Conservation (phyloP, 2,329 filamentous ascomycete species). For the Bipolaris cookei region DNA sequence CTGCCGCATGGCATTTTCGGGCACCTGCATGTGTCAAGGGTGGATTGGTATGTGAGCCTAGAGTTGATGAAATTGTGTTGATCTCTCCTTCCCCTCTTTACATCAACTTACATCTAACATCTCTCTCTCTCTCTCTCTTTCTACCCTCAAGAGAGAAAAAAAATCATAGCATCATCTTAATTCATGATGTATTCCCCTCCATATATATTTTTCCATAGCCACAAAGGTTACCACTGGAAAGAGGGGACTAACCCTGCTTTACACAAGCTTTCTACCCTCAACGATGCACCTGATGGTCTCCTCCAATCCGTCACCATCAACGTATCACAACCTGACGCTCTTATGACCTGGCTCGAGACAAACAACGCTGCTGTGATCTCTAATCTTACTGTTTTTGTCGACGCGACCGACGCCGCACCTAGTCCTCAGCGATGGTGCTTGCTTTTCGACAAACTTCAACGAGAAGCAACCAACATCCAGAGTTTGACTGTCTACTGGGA, state of each 20-base stretch:
- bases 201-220: constrained; percentile 19
- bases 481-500: constrained; percentile 22
- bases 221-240: constrained; percentile 18
- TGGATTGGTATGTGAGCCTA: background rate
- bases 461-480: constrained; percentile 18
- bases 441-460: constrained; percentile 20
- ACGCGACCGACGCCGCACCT: constrained; percentile 14
- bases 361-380: constrained; percentile 23
- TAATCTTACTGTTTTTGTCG: constrained; percentile 16
- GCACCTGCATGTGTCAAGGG: background rate
- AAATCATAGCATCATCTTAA: constrained; percentile 4
- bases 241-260: constrained; percentile 16
- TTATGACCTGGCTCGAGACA: constrained; percentile 19
- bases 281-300: constrained; percentile 13
- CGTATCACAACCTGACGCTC: constrained; percentile 17
- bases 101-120: constrained; percentile 1
- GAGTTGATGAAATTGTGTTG: constrained; percentile 1
- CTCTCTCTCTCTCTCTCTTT: background rate
- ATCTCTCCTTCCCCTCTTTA: constrained; percentile 1
- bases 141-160: background rate
- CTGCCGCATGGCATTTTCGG: background rate
- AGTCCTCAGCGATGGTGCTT: constrained; percentile 18
- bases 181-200: constrained; percentile 19
- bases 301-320: constrained; percentile 16
- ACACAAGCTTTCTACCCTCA: constrained; percentile 18